Conservation (phyloP, 345 rosid genomes). For the Geranium brycei region DNA sequence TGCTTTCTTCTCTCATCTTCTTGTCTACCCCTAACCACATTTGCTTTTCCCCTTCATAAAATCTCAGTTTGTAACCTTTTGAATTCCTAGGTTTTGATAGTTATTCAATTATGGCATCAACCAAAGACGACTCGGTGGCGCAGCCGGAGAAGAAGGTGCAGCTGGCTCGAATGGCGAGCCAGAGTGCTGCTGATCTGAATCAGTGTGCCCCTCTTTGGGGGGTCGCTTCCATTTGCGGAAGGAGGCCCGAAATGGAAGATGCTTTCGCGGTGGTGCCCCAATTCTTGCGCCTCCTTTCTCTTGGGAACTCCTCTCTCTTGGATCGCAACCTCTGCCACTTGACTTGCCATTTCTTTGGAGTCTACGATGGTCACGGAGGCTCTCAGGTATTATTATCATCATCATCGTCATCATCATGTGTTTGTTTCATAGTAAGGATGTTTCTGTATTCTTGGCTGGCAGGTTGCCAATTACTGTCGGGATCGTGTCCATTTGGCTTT, state of each 20-base stretch:
- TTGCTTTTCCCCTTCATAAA: background rate
- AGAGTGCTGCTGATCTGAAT: slow-evolving; percentile 16
- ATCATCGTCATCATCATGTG: too few relatives aligned
- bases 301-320: background rate
- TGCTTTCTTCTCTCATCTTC: background rate
- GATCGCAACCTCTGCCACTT: slow-evolving; percentile 16
- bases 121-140: background rate
- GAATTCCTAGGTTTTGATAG: background rate
- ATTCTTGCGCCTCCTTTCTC: slow-evolving; percentile 29
- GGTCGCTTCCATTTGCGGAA: slow-evolving; percentile 46
- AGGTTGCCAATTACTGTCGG: slow-evolving; percentile 64
- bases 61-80: background rate
- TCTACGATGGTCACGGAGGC: slow-evolving; percentile 79
- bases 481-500: slow-evolving; percentile 54
- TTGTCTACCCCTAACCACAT: background rate
- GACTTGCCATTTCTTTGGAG: slow-evolving; percentile 41
- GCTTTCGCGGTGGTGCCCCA: slow-evolving; percentile 38
- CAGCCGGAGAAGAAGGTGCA: background rate
- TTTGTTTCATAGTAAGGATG: too few relatives aligned
- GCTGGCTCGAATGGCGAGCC: slow-evolving; percentile 17
- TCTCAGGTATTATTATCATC: slow-evolving; percentile 29
- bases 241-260: slow-evolving; percentile 81
- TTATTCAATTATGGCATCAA: too few relatives aligned
- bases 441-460: background rate
- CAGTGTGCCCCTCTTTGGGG: slow-evolving; percentile 41